A percentile compares a stretch with the other conserved stretches of the same genome.
These are phyloP conservation scores for Trichophyton simii DNA, from an alignment of 2,329 filamentous ascomycete species.

Conservation along the genomic window DNA sequence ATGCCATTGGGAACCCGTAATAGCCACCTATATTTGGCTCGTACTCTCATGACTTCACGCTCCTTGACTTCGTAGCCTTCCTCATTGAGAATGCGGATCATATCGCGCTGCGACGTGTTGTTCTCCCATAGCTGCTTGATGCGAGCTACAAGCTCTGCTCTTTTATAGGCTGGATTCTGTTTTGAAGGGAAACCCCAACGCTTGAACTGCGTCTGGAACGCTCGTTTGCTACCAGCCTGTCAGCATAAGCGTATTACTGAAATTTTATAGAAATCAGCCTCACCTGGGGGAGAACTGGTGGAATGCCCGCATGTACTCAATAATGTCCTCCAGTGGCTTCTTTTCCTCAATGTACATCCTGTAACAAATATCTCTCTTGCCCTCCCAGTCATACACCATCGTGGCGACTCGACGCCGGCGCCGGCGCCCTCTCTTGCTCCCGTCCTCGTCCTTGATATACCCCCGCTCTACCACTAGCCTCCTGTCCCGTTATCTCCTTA, in stretches of 20 bases:
- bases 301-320: constrained; percentile 53
- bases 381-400: constrained; percentile 53
- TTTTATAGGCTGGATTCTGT: constrained; percentile 59
- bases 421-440: not conserved
- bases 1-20: constrained; percentile 50
- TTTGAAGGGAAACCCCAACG: constrained; percentile 69
- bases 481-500: not conserved
- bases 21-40: constrained; percentile 56
- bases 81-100: constrained; percentile 55
- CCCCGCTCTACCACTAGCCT: too few relatives aligned
- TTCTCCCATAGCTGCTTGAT: constrained; percentile 66
- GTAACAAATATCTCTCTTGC: constrained; percentile 52
- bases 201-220: constrained; percentile 63
- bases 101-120: constrained; percentile 60
- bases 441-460: too few relatives aligned
- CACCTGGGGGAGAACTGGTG: constrained; percentile 61
- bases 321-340: constrained; percentile 60
- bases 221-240: constrained; percentile 50
- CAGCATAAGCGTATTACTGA: not conserved
- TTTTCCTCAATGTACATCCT: constrained; percentile 67
- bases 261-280: constrained; percentile 16
- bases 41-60: constrained; percentile 56
- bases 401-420: constrained; percentile 7
- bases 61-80: constrained; percentile 64
- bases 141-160: constrained; percentile 52